Evolutionary conservation across 306 rosid genomes (phyloP).

Genomic region (Parietaria judaica): DNA sequence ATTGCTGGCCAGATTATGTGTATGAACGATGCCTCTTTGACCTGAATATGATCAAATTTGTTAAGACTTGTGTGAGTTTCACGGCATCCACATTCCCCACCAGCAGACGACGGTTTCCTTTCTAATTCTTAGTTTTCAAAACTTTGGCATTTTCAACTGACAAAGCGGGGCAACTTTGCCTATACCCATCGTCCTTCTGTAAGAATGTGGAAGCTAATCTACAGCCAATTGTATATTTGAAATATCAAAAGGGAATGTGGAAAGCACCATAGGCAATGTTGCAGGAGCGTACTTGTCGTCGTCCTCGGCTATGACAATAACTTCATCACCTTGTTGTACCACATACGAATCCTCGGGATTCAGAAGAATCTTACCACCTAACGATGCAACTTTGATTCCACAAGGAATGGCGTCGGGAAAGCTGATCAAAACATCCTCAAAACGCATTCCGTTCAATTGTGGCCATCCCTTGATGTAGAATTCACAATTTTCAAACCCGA

Average conservation of each 20-base stretch:
- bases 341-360: constrained; percentile 79
- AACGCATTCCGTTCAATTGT: constrained; percentile 66
- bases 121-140: neutral
- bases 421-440: constrained; percentile 67
- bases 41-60: constrained; percentile 42
- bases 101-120: neutral
- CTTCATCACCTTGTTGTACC: constrained; percentile 82
- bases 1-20: constrained; percentile 36
- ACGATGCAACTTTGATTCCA: constrained; percentile 76
- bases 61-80: constrained; percentile 31
- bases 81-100: constrained; percentile 26
- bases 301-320: constrained; percentile 86
- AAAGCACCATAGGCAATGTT: constrained; percentile 67
- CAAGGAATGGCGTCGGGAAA: constrained; percentile 91
- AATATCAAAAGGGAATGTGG: constrained; percentile 25
- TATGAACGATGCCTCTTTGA: constrained; percentile 38
- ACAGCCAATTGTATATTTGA: constrained; percentile 15
- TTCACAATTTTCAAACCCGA: constrained; percentile 91
- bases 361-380: constrained; percentile 69
- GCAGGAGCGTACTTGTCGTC: constrained; percentile 83
- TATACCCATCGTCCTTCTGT: neutral
- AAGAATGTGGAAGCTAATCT: neutral
- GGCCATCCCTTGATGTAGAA: constrained; percentile 95
- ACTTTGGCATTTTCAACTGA: too few relatives aligned
- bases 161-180: neutral